A percentile compares a stretch with the other conserved stretches of the same genome.
Evolutionary conservation across 1,139 yeast species (phyloP).

Genomic region (Yamadazyma epiphylla): DNA sequence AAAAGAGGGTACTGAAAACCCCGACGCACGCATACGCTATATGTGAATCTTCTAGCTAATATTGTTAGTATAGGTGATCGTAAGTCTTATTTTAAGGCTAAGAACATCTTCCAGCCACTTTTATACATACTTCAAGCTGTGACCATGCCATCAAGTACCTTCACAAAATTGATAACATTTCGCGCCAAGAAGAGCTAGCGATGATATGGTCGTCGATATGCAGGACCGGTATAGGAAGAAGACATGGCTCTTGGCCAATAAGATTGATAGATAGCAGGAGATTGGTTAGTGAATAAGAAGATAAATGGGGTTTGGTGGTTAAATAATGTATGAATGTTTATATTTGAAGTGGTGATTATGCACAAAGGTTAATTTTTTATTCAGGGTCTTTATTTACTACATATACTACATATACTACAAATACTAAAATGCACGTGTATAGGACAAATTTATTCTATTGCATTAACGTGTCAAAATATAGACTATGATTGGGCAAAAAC

Average conservation of each 20-base stretch:
- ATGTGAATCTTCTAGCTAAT: conserved; percentile 53
- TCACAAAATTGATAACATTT: not conserved
- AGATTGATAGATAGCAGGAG: not conserved
- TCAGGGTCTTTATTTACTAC: too few species aligned
- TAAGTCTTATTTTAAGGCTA: conserved; percentile 4
- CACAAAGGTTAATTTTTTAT: too few species aligned
- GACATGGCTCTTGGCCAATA: not conserved
- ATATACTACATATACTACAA: too few species aligned
- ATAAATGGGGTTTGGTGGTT: too few species aligned
- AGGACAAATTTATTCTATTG: too few species aligned
- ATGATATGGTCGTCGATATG: not conserved
- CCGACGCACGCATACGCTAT: conserved; percentile 93
- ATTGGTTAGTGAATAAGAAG: not conserved
- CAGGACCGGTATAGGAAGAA: not conserved
- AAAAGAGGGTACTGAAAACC: conserved; percentile 80
- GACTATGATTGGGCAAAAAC: too few species aligned
- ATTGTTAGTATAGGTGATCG: conserved; percentile 15
- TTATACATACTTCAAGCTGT: conserved; percentile 35
- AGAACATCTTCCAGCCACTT: not conserved
- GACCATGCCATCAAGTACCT: conserved; percentile 30
- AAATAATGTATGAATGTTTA: too few species aligned
- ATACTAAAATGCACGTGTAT: too few species aligned
- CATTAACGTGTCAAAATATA: too few species aligned
- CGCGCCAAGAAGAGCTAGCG: not conserved
- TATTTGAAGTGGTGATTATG: too few species aligned